Evolutionary conservation across 2,329 filamentous ascomycete genomes (phyloP).

Genomic region (Pseudopyrenochaeta lycopersici): DNA sequence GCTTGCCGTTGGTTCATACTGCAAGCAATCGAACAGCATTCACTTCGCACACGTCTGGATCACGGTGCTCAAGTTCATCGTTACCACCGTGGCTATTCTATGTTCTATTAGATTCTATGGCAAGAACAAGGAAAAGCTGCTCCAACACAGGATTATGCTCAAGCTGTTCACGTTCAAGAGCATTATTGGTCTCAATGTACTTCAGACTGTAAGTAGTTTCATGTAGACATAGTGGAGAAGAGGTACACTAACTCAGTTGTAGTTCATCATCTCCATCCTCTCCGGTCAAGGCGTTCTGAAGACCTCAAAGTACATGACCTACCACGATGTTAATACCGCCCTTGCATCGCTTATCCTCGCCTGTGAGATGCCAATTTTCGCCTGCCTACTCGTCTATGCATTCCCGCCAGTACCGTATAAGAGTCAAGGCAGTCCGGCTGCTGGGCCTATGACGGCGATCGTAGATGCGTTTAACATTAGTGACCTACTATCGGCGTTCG

Average conservation of each 20-base stretch:
- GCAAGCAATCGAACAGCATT: conserved; percentile 36
- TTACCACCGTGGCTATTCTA: conserved; percentile 31
- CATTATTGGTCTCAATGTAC: conserved; percentile 39
- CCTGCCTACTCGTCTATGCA: conserved; percentile 33
- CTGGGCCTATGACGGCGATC: conserved; percentile 29
- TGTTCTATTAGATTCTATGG: conserved; percentile 36
- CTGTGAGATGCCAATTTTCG: conserved; percentile 46
- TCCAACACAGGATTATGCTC: conserved; percentile 34
- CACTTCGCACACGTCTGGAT: conserved; percentile 46
- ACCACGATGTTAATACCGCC: conserved; percentile 37
- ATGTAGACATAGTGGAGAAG: neutral
- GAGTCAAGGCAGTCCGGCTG: conserved; percentile 15
- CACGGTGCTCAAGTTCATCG: conserved; percentile 26
- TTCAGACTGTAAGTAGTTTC: conserved; percentile 35
- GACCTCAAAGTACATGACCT: conserved; percentile 38
- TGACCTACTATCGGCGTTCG: conserved; percentile 37
- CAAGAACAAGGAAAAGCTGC: conserved; percentile 26
- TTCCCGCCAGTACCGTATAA: conserved; percentile 37
- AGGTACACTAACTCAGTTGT: neutral
- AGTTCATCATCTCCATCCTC: conserved; percentile 44
- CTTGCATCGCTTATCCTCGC: conserved; percentile 40
- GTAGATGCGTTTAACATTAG: conserved; percentile 39
- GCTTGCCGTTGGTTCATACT: conserved; percentile 37
- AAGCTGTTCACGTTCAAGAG: conserved; percentile 45
- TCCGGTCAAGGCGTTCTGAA: conserved; percentile 28